Evolutionary conservation across 495 filamentous ascomycete species (phyloP), one percentile per base, ranked within the genome.

Genomic region (Sordaria brevicollis): DNA sequence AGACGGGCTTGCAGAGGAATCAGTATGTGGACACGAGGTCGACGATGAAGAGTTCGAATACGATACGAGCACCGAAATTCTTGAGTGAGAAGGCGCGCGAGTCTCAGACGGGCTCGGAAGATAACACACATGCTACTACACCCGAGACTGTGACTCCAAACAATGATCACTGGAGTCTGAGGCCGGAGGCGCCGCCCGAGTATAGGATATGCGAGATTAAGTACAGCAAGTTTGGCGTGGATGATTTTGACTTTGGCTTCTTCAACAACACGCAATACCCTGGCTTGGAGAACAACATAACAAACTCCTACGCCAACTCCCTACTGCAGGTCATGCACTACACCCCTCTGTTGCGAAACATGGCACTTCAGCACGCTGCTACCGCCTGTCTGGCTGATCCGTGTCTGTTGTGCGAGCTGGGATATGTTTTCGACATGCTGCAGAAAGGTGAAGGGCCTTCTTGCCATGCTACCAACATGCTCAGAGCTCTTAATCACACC

Each of bases 341-440:
- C 75, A 96, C 92, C 15, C 94, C 94, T 2, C 79, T 95, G 15
- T 81, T 97, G 67, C 89, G 95, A 43, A 99, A 99, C 75, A 80
- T 95, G 65, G 92, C 96, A 3, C 85, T 99, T n/a, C 88, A 91
- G 65, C 95, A 99, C 78, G 89, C 93, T 10, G 92, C 95, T 6
- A 91, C 90, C 15, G 86, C 88, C 54, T 99, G 95, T 78, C 83
- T 91, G 13, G 86, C 85, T 38, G 93, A 97, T 43, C 81, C 86
- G 43, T 99, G 95, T 81, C 82, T 99, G 38, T 81, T 98, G 3
- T 99, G 95, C 80, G 96, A 99, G 79, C 80, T 98, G 77, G 95
- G 94, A 19, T 99, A 94, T 77, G 82, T 99, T 21, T 94, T 97
- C 74, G 95, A 99, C 76, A 99, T 99, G 95, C 84, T 99, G 36